A percentile compares a stretch with the other conserved stretches of the same genome.
Evolutionary conservation across 345 rosid species (phyloP).

Genomic region (Salix arbutifolia): DNA sequence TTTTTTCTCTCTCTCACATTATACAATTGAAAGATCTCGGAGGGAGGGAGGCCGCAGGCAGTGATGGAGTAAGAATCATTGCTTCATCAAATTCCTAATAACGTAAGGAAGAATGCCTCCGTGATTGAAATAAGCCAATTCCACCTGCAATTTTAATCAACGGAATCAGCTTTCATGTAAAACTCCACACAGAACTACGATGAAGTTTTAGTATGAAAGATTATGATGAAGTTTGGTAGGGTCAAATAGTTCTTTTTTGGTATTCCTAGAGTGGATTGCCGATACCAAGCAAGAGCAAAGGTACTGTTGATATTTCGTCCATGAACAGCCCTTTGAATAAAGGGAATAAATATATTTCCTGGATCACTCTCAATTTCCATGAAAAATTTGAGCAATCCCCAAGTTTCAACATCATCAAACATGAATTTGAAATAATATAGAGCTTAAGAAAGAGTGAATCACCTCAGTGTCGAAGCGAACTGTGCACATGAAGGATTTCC

Average conservation of each 20-base stretch:
- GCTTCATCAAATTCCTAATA: conserved; percentile 72
- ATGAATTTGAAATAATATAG: background rate
- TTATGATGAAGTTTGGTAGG: too few species aligned
- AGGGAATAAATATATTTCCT: too few species aligned
- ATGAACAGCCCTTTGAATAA: too few species aligned
- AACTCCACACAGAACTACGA: too few species aligned
- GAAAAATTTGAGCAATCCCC: too few species aligned
- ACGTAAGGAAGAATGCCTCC: conserved; percentile 98
- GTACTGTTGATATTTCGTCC: too few species aligned
- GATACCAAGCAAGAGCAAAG: too few species aligned
- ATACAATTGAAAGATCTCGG: conserved; percentile 14
- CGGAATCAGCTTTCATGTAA: background rate
- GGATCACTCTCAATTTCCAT: too few species aligned
- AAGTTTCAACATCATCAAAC: too few species aligned
- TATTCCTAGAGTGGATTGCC: too few species aligned
- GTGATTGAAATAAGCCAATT: conserved; percentile 76
- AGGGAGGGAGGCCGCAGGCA: background rate
- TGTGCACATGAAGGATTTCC: conserved; percentile 87
- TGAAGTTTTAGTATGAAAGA: too few species aligned
- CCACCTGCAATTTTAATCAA: conserved; percentile 56
- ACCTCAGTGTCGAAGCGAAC: conserved; percentile 99
- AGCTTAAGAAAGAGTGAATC: conserved; percentile 1
- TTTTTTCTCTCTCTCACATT: conserved; percentile 30
- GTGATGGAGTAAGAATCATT: conserved; percentile 21
- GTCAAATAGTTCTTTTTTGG: too few species aligned